phyloP scores from a whole-genome alignment of 1,284 basidiomycete genomes.

The Prillingera fragicola region DNA sequence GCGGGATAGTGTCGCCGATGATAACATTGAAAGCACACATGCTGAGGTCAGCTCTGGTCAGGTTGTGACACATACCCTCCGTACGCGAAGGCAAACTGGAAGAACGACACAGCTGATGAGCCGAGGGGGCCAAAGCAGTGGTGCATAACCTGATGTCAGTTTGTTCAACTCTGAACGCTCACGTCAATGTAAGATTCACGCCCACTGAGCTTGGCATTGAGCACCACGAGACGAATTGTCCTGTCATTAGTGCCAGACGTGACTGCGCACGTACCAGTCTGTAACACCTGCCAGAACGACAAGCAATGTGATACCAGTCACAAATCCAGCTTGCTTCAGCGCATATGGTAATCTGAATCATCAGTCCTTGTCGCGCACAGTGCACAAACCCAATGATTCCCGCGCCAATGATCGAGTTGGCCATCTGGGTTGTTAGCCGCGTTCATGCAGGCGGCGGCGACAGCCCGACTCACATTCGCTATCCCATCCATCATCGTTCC shows the following conservation, averaged over 20 bases:
- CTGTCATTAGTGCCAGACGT: too few relatives aligned
- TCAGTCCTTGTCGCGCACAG: background rate
- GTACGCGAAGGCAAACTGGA: conserved; percentile 96
- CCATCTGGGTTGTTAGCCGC: conserved; percentile 50
- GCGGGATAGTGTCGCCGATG: conserved; percentile 86
- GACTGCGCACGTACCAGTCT: conserved; percentile 60
- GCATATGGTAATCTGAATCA: conserved; percentile 78
- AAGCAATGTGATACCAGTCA: conserved; percentile 76
- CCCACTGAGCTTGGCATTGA: conserved; percentile 94
- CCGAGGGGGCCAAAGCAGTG: conserved; percentile 87
- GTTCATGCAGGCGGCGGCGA: background rate
- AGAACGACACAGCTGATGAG: conserved; percentile 87
- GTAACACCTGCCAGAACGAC: conserved; percentile 76
- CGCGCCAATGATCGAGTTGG: conserved; percentile 95
- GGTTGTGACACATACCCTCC: conserved; percentile 57
- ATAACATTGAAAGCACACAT: conserved; percentile 97
- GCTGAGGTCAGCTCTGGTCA: conserved; percentile 49
- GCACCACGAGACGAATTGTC: conserved; percentile 91
- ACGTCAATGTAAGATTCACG: conserved; percentile 84
- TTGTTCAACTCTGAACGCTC: conserved; percentile 9
- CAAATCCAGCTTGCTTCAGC: conserved; percentile 83
- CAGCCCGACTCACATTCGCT: conserved; percentile 37
- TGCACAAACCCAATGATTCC: conserved; percentile 71
- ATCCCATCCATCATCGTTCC: conserved; percentile 45
- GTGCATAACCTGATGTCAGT: conserved; percentile 64